These are phyloP conservation scores for Lipomyces chichibuensis DNA, from an alignment of 805 yeast species.

Conservation along the genomic window DNA sequence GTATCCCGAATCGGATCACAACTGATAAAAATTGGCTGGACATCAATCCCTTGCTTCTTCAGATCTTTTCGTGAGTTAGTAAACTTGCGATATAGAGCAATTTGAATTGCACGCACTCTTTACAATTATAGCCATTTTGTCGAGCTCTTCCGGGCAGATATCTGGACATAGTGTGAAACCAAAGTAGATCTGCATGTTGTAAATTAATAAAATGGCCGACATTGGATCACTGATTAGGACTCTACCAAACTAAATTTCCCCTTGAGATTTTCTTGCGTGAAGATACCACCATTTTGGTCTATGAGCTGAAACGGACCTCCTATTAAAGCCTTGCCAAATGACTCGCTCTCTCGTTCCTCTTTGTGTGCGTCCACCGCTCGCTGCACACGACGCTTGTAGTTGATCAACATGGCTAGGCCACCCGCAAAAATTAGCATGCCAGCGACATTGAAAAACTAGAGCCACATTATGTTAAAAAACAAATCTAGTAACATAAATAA, in stretches of 20 bases:
- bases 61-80: conserved; percentile 46
- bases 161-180: conserved; percentile 99
- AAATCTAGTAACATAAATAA: neutral
- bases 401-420: conserved; percentile 17
- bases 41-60: conserved; percentile 57
- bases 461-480: neutral
- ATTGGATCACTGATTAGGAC: neutral
- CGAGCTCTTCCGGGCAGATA: conserved; percentile 97
- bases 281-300: conserved; percentile 70
- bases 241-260: conserved; percentile 71
- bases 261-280: conserved; percentile 74
- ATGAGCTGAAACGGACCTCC: conserved; percentile 85
- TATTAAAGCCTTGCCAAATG: conserved; percentile 77
- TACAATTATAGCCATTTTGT: conserved; percentile 77
- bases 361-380: conserved; percentile 22
- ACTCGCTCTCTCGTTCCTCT: conserved; percentile 23
- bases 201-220: neutral
- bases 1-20: conserved; percentile 97
- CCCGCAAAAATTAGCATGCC: conserved; percentile 18
- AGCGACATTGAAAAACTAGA: conserved; percentile 23
- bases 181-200: conserved; percentile 61
- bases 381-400: conserved; percentile 27
- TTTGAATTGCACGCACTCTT: conserved; percentile 46
- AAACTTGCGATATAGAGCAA: neutral
- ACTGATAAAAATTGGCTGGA: conserved; percentile 89